phyloP scores from a whole-genome alignment of 495 filamentous ascomycete genomes.

The Aspergillus ellipticus region DNA sequence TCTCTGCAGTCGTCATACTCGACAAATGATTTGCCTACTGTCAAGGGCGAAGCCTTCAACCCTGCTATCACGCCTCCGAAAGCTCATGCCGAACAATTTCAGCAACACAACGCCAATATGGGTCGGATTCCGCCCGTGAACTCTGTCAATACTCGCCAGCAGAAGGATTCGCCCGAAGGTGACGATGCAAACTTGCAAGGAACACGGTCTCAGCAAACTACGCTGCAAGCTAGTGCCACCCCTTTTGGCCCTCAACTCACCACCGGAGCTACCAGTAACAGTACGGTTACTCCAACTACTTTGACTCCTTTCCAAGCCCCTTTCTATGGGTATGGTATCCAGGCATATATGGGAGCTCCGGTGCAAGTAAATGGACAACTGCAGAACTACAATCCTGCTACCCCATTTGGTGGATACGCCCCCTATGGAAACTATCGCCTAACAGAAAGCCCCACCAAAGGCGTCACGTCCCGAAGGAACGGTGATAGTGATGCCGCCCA shows the following conservation, averaged over 20 bases:
- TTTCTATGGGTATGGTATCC: conserved; percentile 32
- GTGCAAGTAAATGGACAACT: conserved; percentile 26
- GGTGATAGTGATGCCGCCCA: conserved; percentile 38
- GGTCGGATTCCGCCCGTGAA: conserved; percentile 66
- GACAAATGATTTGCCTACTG: conserved; percentile 82
- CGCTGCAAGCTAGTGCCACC: conserved; percentile 72
- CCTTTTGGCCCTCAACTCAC: conserved; percentile 57
- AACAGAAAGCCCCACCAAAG: conserved; percentile 27
- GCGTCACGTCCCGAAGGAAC: conserved; percentile 25
- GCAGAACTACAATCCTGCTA: conserved; percentile 21
- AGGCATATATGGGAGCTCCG: conserved; percentile 29
- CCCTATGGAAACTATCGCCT: conserved; percentile 35
- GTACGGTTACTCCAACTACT: conserved; percentile 17
- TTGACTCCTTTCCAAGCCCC: conserved; percentile 28
- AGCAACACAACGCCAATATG: conserved; percentile 77
- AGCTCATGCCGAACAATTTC: conserved; percentile 69
- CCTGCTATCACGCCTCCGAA: conserved; percentile 55
- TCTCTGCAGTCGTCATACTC: conserved; percentile 81
- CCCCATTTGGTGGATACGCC: conserved; percentile 25
- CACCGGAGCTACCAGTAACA: conserved; percentile 17
- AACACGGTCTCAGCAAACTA: conserved; percentile 56
- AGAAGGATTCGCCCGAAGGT: conserved; percentile 58
- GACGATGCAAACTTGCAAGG: conserved; percentile 35
- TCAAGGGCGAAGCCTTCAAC: conserved; percentile 57
- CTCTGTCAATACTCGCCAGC: conserved; percentile 58